Evolutionary conservation across 257 asterid genomes (phyloP).

Genomic region (Oldenlandia corymbosa): DNA sequence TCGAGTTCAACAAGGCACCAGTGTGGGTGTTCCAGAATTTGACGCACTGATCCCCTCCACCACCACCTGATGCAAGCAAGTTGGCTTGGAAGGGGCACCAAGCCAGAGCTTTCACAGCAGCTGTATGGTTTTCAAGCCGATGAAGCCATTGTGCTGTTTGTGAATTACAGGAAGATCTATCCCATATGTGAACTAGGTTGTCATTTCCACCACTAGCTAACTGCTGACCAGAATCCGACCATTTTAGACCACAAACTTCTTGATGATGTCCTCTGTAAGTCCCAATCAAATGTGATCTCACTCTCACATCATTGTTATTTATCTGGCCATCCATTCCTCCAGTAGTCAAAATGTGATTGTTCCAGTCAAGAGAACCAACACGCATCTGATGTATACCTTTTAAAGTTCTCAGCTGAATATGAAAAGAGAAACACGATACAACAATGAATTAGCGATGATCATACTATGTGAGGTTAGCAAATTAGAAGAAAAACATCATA

Average conservation of each 20-base stretch:
- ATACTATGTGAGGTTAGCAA: too few species aligned
- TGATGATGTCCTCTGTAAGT: constrained; percentile 2
- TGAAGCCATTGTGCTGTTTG: constrained; percentile 27
- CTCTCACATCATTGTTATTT: constrained; percentile 6
- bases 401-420: constrained; percentile 1
- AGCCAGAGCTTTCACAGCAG: constrained; percentile 36
- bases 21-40: constrained; percentile 27
- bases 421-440: too few species aligned
- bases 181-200: constrained; percentile 32
- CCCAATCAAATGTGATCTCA: neutral
- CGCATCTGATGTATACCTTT: constrained; percentile 1
- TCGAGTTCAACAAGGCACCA: constrained; percentile 34
- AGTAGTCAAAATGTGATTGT: constrained; percentile 5
- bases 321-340: constrained; percentile 8
- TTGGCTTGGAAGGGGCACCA: constrained; percentile 35
- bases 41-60: constrained; percentile 17
- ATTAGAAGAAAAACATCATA: too few species aligned
- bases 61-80: constrained; percentile 30
- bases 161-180: constrained; percentile 18
- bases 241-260: constrained; percentile 9
- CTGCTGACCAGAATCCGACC: constrained; percentile 37
- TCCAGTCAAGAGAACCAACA: constrained; percentile 7
- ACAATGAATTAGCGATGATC: too few species aligned
- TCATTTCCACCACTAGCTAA: constrained; percentile 40
- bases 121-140: constrained; percentile 28